Conservation (phyloP, 73 alveolate species). For the Stentor roeselii region DNA sequence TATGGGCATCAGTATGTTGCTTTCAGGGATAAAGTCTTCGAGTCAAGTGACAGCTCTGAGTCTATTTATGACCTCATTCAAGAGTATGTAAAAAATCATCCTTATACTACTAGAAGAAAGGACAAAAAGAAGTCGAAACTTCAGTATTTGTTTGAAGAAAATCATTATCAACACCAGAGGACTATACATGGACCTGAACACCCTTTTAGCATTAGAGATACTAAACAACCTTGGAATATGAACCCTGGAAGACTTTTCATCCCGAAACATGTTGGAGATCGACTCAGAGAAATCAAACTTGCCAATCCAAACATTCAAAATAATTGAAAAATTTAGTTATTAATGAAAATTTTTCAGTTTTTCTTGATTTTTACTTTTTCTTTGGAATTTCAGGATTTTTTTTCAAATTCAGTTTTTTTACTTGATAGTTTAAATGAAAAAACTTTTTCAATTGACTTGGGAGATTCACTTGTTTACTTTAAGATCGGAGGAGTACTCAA, state of each 20-base stretch:
- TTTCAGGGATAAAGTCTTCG: not conserved
- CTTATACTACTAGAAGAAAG: not conserved
- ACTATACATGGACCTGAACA: conserved; percentile 2
- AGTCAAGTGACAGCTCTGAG: not conserved
- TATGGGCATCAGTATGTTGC: not conserved
- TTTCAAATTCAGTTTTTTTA: no score
- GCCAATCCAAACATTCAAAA: not conserved
- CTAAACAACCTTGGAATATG: conserved; percentile 7
- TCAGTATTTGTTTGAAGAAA: conserved; percentile 2
- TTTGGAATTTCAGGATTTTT: no score
- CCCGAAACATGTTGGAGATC: not conserved
- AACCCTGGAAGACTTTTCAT: not conserved
- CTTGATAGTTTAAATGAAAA: no score
- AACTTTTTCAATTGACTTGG: no score
- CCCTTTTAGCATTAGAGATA: not conserved
- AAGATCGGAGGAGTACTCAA: no score
- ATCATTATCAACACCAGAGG: not conserved
- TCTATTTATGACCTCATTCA: not conserved
- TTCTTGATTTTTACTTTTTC: no score
- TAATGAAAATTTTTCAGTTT: no score
- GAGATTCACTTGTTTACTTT: no score
- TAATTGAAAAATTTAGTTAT: no score
- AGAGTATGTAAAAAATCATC: not conserved
- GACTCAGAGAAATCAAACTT: not conserved
- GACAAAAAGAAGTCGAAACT: not conserved